A percentile compares a stretch with the other conserved stretches of the same genome.
Evolutionary conservation across 192 early-diverging fungal genomes (phyloP).

Genomic region (Gamsiella multidivaricata): DNA sequence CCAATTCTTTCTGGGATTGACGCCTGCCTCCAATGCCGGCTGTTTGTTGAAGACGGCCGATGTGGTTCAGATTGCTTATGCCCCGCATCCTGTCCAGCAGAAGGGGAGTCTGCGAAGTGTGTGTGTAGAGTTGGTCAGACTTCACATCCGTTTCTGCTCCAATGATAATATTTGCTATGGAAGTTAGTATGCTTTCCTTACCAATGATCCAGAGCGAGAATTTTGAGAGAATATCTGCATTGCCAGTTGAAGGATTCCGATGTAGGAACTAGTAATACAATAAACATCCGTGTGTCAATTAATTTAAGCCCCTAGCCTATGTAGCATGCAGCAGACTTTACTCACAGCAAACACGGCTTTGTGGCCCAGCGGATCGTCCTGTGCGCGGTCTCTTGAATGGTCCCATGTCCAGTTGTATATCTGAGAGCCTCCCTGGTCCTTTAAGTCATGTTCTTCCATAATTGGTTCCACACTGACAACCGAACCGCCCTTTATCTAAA

Average conservation of each 20-base stretch:
- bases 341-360: constrained; percentile 45
- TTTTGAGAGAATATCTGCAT: constrained; percentile 15
- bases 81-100: not conserved
- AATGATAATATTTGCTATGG: too few relatives aligned
- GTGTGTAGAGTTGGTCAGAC: not conserved
- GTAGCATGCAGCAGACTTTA: too few relatives aligned
- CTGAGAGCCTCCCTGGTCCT: not conserved
- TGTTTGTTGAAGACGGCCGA: not conserved
- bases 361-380: constrained; percentile 8
- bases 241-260: constrained; percentile 6
- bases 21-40: constrained; percentile 38
- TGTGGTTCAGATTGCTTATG: not conserved
- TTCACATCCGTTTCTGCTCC: not conserved
- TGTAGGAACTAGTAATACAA: constrained; percentile 14
- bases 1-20: constrained; percentile 31
- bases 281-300: not conserved
- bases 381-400: constrained; percentile 7
- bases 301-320: not conserved
- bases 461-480: not conserved
- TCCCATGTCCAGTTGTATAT: constrained; percentile 22
- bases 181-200: too few relatives aligned
- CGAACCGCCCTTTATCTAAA: too few relatives aligned
- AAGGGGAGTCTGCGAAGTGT: not conserved
- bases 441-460: not conserved
- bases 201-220: constrained; percentile 42